Evolutionary conservation across 306 rosid species (phyloP).

Genomic region (Elaeagnus macrophylla): DNA sequence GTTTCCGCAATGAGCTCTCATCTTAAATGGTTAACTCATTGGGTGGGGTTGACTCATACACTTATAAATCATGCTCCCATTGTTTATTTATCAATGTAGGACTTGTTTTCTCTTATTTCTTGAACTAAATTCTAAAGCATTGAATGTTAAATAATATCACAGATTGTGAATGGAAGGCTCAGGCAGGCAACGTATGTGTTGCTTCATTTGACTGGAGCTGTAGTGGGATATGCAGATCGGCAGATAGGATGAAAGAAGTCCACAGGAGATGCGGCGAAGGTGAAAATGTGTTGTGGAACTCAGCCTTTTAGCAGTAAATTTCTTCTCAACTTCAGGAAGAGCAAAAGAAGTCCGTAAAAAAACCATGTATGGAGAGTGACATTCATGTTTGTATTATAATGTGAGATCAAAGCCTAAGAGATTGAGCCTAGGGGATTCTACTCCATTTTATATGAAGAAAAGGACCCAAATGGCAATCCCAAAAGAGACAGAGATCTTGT

Average conservation of each 20-base stretch:
- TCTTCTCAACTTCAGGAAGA: slow-evolving; percentile 27
- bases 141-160: slow-evolving; percentile 13
- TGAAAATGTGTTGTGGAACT: slow-evolving; percentile 40
- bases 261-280: slow-evolving; percentile 57
- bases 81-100: too few relatives aligned
- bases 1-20: too few relatives aligned
- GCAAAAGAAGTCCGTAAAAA: slow-evolving; percentile 15
- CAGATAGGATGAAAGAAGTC: slow-evolving; percentile 55
- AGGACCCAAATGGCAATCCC: slow-evolving; percentile 21
- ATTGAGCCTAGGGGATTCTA: slow-evolving; percentile 18
- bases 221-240: slow-evolving; percentile 56
- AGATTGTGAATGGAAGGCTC: slow-evolving; percentile 66
- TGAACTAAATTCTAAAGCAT: neutral
- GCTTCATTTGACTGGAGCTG: slow-evolving; percentile 60
- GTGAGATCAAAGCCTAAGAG: slow-evolving; percentile 19
- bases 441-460: slow-evolving; percentile 35
- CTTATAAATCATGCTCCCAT: too few relatives aligned
- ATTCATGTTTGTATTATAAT: slow-evolving; percentile 10
- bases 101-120: too few relatives aligned
- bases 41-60: too few relatives aligned
- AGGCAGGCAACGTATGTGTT: slow-evolving; percentile 49
- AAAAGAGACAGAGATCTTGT: slow-evolving; percentile 7
- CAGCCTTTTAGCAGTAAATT: slow-evolving; percentile 25
- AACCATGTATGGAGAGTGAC: slow-evolving; percentile 8
- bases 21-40: too few relatives aligned